Evolutionary conservation across 1,284 basidiomycete species (phyloP), one percentile per base, ranked within the genome.

Genomic region (Apiotrichum siamense): DNA sequence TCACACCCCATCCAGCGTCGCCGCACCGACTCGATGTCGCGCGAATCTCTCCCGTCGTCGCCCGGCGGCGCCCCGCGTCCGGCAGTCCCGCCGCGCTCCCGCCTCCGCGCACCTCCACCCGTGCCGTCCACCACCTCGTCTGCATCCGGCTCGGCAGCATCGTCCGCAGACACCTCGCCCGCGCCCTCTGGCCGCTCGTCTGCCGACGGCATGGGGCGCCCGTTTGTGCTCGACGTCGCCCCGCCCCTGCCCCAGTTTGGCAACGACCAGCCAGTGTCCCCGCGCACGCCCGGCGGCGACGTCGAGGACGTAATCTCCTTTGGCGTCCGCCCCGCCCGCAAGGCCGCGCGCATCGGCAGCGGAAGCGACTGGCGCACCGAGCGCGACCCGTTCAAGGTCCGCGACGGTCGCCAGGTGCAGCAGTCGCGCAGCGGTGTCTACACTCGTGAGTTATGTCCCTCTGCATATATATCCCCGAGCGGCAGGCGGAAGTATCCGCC

Each of bases 341-440:
- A 32, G n/a, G 17, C 18, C 12, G 12, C 18, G 24, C 37, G 26
- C 23, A 47, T 39, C 39, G 11, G 25, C 24, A 40, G 40, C 26
- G 26, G 42, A n/a, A n/a, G 18, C 23, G 13, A 23, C 26, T 20
- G 12, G 11, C 36, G 25, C 35, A 40, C 44, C 32, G 51, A 40
- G 24, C 47, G 54, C 33, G 57, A 59, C 33, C 57, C 57, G 6
- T 44, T 51, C 54, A 52, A 48, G 36, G 27, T 59, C 26, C 57
- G 54, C 37, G 57, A 59, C 32, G 48, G 50, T 4, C n/a, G 27
- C 17, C 35, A 49, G n/a, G 24, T 48, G 4, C 53, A 51, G 45
- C 48, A 49, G 36, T 26, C 47, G 10, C 31, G 45, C 15, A 55
- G 54, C 23, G 57, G 57, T 15, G 57, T 59, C 10, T 59, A 59